These are phyloP conservation scores for Exophiala sp. DNA, from an alignment of 2,329 filamentous ascomycete genomes.

Conservation along the genomic window DNA sequence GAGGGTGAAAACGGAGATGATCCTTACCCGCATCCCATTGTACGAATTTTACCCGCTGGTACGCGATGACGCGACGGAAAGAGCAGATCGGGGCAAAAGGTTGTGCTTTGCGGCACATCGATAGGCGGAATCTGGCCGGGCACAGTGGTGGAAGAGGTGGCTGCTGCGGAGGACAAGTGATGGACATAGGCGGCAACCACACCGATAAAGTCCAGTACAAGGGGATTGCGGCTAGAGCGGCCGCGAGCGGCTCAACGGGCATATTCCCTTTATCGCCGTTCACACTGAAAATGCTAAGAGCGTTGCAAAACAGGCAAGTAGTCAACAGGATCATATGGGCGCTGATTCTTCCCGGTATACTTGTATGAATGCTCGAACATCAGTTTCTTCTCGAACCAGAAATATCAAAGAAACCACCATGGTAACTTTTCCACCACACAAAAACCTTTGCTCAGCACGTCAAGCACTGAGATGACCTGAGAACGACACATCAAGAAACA, in stretches of 20 bases:
- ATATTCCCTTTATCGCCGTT: too few species aligned
- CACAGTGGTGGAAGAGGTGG: background rate
- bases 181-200: background rate
- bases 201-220: too few species aligned
- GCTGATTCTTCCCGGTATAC: too few species aligned
- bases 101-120: background rate
- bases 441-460: background rate
- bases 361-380: too few species aligned
- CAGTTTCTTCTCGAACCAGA: too few species aligned
- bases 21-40: background rate
- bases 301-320: too few species aligned
- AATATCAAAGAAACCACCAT: too few species aligned
- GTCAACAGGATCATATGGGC: too few species aligned
- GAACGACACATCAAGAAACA: slow-evolving; percentile 15
- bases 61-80: slow-evolving; percentile 16
- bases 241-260: too few species aligned
- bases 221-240: too few species aligned
- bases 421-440: background rate
- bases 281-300: too few species aligned
- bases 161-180: background rate
- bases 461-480: slow-evolving; percentile 5
- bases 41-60: slow-evolving; percentile 3
- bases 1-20: background rate
- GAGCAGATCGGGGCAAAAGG: background rate
- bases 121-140: slow-evolving; percentile 13